These are phyloP conservation scores for Myxozyma neotropica DNA, from an alignment of 805 yeast genomes.

Conservation along the genomic window DNA sequence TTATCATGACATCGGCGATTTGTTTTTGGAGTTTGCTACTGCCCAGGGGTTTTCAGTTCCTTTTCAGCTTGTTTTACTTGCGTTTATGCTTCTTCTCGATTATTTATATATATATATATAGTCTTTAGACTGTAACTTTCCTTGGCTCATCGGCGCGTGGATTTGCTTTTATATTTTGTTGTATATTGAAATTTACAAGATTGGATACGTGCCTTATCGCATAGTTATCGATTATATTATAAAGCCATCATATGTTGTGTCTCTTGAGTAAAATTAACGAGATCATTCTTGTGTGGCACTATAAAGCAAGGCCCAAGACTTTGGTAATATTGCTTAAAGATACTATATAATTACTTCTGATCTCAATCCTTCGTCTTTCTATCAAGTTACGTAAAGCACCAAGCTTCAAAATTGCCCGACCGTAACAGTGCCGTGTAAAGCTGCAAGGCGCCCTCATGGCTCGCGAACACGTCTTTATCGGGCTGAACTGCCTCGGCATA, in stretches of 20 bases:
- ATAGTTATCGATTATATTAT: background rate
- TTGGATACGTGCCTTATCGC: background rate
- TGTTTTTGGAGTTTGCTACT: conserved; percentile 2
- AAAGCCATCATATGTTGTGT: too few relatives aligned
- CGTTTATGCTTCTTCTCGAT: background rate
- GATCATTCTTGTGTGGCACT: too few relatives aligned
- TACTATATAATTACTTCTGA: too few relatives aligned
- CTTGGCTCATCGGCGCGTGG: background rate
- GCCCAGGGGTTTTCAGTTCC: too few relatives aligned
- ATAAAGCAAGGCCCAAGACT: too few relatives aligned
- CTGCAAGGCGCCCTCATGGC: conserved; percentile 12
- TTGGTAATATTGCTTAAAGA: too few relatives aligned
- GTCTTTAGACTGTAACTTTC: background rate
- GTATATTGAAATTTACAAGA: background rate
- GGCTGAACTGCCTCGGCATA: conserved; percentile 23
- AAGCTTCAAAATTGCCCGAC: conserved; percentile 31
- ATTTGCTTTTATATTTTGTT: background rate
- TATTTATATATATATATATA: background rate
- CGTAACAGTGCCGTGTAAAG: conserved; percentile 19
- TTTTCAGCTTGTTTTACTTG: too few relatives aligned
- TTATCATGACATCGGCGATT: background rate
- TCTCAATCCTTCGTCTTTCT: background rate
- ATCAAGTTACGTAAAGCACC: conserved; percentile 19
- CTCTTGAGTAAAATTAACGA: background rate
- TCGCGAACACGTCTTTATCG: conserved; percentile 19